Evolutionary conservation across 2,329 filamentous ascomycete genomes (phyloP), one percentile per base, ranked within the genome.

Genomic region (Lecanicillium sp.): DNA sequence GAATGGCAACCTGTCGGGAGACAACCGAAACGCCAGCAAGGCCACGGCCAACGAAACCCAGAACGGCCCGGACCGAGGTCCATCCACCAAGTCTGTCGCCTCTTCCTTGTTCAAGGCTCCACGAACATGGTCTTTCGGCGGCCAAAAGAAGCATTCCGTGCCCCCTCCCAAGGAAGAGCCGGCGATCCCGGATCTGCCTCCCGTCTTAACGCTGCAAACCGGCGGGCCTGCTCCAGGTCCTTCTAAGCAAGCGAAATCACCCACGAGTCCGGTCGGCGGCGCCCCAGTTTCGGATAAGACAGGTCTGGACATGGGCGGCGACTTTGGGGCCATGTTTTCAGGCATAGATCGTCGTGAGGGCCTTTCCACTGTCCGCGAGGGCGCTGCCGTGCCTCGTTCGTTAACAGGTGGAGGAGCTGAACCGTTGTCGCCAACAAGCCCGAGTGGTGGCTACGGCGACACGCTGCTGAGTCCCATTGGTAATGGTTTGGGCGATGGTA

Each of bases 51-150:
- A 22, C 64, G 68, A 25, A 51, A 62, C 20, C 51, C 63, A 43
- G 27, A 17, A 33, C 18, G 35, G 22, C 9, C 41, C 41, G 27
- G 36, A 19, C 27, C 41, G 41, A 18, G 41, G 41, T 22, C 28
- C 37, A 13, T 43, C 41, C 16, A 60, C 68, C 19, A 77, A 73
- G 50, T 65, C 67, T 17, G 65, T 67, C n/a, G 60, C 62, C 12
- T 59, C 58, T 35, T 65, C 69, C 25, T 75, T 78, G 38, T 55
- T 79, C 35, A 73, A 70, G 44, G 74, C 73, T 29, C 68, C 70
- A 9, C 67, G 74, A 35, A 77, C 75, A 1, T 78, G 78, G 48
- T 78, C 75, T 3, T 78, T 79, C 51, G 74, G 73, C 17, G 67
- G 65, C 25, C 65, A 65, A 45, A 77, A 75, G 52, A 78, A 75